Conservation (phyloP, 257 asterid genomes). For the Solanum pimpinellifolium region DNA sequence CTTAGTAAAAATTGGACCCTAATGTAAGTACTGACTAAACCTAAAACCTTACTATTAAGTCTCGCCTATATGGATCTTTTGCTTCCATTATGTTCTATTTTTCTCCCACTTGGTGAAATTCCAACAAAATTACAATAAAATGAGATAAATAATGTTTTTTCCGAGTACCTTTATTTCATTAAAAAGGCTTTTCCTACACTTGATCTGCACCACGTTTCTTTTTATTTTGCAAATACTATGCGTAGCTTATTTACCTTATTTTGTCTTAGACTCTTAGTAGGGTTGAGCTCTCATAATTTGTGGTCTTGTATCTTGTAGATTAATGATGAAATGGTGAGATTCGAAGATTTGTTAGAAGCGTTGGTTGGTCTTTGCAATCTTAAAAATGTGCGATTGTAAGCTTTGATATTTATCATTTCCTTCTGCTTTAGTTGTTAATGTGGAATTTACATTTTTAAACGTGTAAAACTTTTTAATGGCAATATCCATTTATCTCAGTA, state of each 20-base stretch:
- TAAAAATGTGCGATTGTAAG: slow-evolving; percentile 45
- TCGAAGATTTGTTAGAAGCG: slow-evolving; percentile 60
- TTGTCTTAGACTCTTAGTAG: not conserved
- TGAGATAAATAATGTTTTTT: not conserved
- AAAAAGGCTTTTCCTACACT: not conserved
- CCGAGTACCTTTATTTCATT: not conserved
- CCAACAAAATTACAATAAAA: not conserved
- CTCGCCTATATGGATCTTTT: not conserved
- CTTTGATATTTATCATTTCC: not conserved
- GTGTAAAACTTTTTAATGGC: not conserved
- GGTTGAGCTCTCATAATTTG: not conserved
- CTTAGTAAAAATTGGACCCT: not conserved
- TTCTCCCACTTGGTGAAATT: not conserved
- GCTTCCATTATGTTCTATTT: not conserved
- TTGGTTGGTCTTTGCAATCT: slow-evolving; percentile 62
- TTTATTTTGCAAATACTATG: not conserved
- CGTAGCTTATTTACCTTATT: not conserved
- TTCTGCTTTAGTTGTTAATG: not conserved
- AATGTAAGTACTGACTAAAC: not conserved
- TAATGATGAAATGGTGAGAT: slow-evolving; percentile 34
- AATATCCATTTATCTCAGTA: not conserved
- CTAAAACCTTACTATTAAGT: not conserved
- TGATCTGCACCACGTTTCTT: not conserved
- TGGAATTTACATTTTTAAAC: not conserved
- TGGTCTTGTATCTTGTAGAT: slow-evolving; percentile 38